Conservation (phyloP, 2,329 filamentous ascomycete species). For the Cercospora beticola region DNA sequence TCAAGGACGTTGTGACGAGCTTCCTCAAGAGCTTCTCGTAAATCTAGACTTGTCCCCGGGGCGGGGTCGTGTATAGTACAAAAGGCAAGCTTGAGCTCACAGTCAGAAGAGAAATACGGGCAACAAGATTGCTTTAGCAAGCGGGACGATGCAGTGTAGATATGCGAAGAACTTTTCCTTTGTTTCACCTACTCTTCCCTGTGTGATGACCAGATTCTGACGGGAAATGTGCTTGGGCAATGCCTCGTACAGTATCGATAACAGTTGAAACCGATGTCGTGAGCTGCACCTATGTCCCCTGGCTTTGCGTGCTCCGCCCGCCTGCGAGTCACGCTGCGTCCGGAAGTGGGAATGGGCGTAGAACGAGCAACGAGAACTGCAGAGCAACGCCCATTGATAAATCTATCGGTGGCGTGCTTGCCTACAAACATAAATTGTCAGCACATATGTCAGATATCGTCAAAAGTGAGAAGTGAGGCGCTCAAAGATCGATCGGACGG, state of each 20-base stretch:
- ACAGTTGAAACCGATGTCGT: background rate
- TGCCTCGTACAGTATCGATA: background rate
- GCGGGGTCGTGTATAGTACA: constrained; percentile 37
- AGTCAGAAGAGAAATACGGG: constrained; percentile 20
- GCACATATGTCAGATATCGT: background rate
- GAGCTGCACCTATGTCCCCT: background rate
- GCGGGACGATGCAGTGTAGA: constrained; percentile 31
- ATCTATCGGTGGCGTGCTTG: background rate
- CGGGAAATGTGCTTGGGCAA: background rate
- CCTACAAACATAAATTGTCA: too few relatives aligned
- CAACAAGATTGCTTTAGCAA: constrained; percentile 17
- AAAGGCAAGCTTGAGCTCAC: constrained; percentile 31
- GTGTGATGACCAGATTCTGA: background rate
- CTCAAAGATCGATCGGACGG: background rate
- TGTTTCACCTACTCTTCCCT: constrained; percentile 19
- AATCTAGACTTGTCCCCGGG: constrained; percentile 24
- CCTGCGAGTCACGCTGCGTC: background rate
- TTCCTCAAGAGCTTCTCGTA: constrained; percentile 93
- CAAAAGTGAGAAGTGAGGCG: background rate
- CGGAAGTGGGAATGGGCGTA: background rate
- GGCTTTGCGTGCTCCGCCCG: background rate
- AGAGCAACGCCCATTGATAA: background rate
- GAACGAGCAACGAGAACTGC: background rate
- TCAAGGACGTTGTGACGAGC: constrained; percentile 70
- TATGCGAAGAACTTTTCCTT: constrained; percentile 33